Base-by-base conservation (phyloP, 345 rosid species). In the Carallia pectinifolia region DNA sequence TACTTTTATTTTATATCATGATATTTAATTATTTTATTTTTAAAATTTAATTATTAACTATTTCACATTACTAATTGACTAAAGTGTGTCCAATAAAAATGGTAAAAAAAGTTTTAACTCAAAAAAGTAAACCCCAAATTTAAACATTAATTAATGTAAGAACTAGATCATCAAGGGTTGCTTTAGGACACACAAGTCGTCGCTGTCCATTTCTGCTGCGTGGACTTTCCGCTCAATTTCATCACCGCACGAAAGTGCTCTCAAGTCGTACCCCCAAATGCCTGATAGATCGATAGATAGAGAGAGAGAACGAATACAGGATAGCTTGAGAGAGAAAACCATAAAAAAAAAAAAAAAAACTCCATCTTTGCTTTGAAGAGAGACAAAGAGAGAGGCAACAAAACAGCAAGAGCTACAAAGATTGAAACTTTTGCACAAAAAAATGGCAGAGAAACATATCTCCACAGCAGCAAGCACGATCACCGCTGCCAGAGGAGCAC, bases 361-460 rank as follows among this genome's bases (percentile, higher is more conserved):
- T 3, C 31, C 16, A 7, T 30, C 15, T 55, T 55, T 8, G 4
- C 16, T 23, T 23, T 23, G 23, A 23, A 23, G 23, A 23, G 23
- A 2, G 17, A 3, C 12, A 44, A 16, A 44, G 16, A 38, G 40
- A 44, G 16, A 44, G 50, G 3, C 0, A 55, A 4, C 23, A 23
- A 23, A 23, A 23, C 23, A 23, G 60, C 5, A 7, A 23, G 16
- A 19, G 60, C 16, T 15, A 29, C 18, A 55, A 55, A 55, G 60
- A 8, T 27, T 55, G 60, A 23, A 55, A 55, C 60, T 55, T 55
- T 55, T 55, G 10, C 16, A 3, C 4, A 23, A 30, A 56, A 18
- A 52, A 64, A 89, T 89, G 96, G 91, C 85, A 6, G 84, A 68
- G 59, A 89, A 81, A 34, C 84, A 79, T 38, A 81, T 47, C 30